phyloP scores from a whole-genome alignment of 192 early-diverging fungal genomes.

The Coemansia sp. region DNA sequence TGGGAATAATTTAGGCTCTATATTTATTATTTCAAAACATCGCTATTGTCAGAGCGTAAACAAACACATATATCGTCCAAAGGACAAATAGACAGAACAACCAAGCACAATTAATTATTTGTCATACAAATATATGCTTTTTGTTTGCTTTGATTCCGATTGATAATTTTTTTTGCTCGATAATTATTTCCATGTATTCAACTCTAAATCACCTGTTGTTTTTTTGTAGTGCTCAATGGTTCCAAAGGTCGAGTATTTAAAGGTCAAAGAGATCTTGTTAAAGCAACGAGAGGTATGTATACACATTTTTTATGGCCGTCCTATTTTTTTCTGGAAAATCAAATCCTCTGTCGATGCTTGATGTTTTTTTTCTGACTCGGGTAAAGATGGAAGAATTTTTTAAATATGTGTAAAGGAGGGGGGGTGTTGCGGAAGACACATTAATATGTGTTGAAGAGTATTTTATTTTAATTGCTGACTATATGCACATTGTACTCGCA shows the following conservation, averaged over 20 bases:
- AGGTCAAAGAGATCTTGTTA: constrained; percentile 69
- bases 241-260: constrained; percentile 83
- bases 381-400: not conserved
- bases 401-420: not conserved
- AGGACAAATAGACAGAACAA: no score
- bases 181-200: constrained; percentile 1
- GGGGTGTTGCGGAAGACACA: not conserved
- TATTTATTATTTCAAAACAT: no score
- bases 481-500: constrained; percentile 9
- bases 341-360: not conserved
- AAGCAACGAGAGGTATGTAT: constrained; percentile 63
- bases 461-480: constrained; percentile 4
- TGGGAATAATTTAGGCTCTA: not conserved
- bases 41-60: no score
- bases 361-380: constrained; percentile 1
- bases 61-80: not conserved
- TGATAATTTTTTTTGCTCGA: not conserved
- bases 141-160: not conserved
- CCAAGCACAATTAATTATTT: not conserved
- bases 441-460: constrained; percentile 2
- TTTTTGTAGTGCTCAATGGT: constrained; percentile 79
- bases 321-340: not conserved
- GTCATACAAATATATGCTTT: not conserved
- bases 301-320: constrained; percentile 8
- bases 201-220: not conserved